phyloP scores from a whole-genome alignment of 1,284 basidiomycete species.

The Rhodotorula mucilaginosa region DNA sequence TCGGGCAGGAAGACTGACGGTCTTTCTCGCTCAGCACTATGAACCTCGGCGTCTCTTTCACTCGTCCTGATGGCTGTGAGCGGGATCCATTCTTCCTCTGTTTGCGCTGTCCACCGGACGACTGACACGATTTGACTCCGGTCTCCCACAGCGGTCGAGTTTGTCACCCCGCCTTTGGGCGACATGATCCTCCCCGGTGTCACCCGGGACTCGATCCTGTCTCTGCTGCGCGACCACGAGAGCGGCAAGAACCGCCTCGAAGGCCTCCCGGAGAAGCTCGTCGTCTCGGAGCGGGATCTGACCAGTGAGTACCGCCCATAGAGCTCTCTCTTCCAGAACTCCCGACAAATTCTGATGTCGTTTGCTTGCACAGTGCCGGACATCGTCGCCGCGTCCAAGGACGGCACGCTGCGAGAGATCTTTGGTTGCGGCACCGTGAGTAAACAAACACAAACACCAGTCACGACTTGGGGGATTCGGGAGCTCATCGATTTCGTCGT shows the following conservation, averaged over 20 bases:
- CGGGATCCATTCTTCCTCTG: too few relatives aligned
- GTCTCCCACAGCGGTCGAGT: slow-evolving; percentile 58
- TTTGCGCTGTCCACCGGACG: too few relatives aligned
- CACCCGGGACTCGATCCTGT: slow-evolving; percentile 76
- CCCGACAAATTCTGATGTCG: too few relatives aligned
- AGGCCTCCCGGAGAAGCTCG: slow-evolving; percentile 66
- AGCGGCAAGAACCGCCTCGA: slow-evolving; percentile 58
- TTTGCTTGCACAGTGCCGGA: slow-evolving; percentile 61
- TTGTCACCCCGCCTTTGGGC: slow-evolving; percentile 88
- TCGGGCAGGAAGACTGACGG: too few relatives aligned
- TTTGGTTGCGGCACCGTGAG: slow-evolving; percentile 80
- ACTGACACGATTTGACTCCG: too few relatives aligned
- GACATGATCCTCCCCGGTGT: slow-evolving; percentile 97
- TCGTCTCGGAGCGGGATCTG: slow-evolving; percentile 78
- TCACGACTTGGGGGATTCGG: too few relatives aligned
- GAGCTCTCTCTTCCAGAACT: too few relatives aligned
- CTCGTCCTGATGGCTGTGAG: slow-evolving; percentile 62
- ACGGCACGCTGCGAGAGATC: slow-evolving; percentile 82
- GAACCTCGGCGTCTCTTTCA: slow-evolving; percentile 91
- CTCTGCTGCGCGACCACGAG: slow-evolving; percentile 73
- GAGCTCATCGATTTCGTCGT: background rate
- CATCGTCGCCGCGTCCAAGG: slow-evolving; percentile 68
- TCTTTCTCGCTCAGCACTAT: slow-evolving; percentile 62
- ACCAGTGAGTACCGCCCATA: slow-evolving; percentile 54
- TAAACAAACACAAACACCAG: background rate